Conservation (phyloP, 2,329 filamentous ascomycete species). For the Cladophialophora psammophila region DNA sequence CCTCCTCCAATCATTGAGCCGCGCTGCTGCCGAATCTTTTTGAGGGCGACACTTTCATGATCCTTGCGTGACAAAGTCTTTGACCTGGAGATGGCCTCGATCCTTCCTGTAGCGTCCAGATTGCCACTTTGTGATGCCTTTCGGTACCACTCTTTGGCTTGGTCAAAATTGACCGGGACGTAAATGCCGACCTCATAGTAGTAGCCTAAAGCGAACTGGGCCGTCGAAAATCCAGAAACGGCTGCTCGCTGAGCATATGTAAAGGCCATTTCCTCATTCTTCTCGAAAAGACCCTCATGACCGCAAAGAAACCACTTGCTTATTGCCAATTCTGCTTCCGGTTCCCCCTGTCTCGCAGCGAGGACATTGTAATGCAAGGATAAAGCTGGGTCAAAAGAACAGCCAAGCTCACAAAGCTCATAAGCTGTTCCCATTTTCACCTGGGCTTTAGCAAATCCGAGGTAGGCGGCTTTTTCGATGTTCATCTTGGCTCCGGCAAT, state of each 20-base stretch:
- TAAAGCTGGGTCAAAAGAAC: constrained; percentile 90
- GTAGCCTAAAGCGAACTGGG: constrained; percentile 96
- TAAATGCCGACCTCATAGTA: constrained; percentile 97
- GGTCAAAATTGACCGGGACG: constrained; percentile 79
- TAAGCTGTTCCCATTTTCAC: constrained; percentile 97
- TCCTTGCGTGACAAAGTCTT: constrained; percentile 87
- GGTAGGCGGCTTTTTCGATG: constrained; percentile 94
- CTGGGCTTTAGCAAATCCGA: constrained; percentile 95
- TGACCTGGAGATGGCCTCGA: constrained; percentile 83
- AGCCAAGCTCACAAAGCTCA: constrained; percentile 90
- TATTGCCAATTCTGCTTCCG: constrained; percentile 93
- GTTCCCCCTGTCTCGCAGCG: constrained; percentile 87
- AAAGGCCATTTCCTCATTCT: constrained; percentile 94
- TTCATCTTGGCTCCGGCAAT: constrained; percentile 79
- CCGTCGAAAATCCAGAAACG: constrained; percentile 79
- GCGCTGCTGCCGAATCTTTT: constrained; percentile 82
- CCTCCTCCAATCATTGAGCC: constrained; percentile 59
- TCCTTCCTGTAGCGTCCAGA: constrained; percentile 79
- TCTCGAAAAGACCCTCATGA: constrained; percentile 87
- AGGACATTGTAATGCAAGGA: constrained; percentile 96
- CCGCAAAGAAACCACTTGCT: constrained; percentile 99
- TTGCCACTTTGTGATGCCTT: constrained; percentile 90
- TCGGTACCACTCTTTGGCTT: constrained; percentile 88
- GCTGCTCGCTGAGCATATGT: constrained; percentile 90
- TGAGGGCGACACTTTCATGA: constrained; percentile 89